These are phyloP conservation scores for Prunus mira DNA, from an alignment of 306 rosid species.

Conservation along the genomic window DNA sequence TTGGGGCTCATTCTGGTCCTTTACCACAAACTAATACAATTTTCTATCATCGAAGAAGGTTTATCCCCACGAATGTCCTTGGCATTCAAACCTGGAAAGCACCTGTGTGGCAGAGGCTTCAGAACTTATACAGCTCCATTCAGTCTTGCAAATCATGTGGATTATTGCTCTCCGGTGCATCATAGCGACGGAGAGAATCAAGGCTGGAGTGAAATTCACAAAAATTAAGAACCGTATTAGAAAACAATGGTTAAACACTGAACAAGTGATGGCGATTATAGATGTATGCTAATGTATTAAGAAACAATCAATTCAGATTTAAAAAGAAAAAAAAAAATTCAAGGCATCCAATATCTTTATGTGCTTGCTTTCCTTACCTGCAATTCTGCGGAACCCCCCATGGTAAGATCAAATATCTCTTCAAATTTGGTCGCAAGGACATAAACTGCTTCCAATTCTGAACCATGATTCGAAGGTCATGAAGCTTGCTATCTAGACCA, in stretches of 20 bases:
- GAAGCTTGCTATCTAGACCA: constrained; percentile 84
- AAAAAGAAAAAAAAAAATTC: background rate
- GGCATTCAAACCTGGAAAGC: background rate
- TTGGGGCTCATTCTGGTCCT: background rate
- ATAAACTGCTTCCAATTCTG: constrained; percentile 80
- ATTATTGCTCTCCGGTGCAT: constrained; percentile 23
- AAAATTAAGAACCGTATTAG: constrained; percentile 7
- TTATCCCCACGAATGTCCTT: background rate
- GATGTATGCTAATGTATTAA: background rate
- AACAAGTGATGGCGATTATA: constrained; percentile 11
- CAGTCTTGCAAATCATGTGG: constrained; percentile 17
- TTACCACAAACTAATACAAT: background rate
- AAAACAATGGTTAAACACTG: constrained; percentile 1
- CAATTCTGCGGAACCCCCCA: constrained; percentile 95
- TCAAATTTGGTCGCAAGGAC: constrained; percentile 65
- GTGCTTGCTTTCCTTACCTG: constrained; percentile 41
- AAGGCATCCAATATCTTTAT: background rate
- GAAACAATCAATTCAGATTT: background rate
- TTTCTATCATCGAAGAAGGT: background rate
- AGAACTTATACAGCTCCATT: constrained; percentile 5
- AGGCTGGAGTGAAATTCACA: constrained; percentile 47
- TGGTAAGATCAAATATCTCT: constrained; percentile 45
- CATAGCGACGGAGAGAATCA: constrained; percentile 41
- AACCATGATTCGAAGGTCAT: constrained; percentile 78
- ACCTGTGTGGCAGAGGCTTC: background rate